Evolutionary conservation across 495 filamentous ascomycete genomes (phyloP), one percentile per base, ranked within the genome.

Genomic region (Hypoxylon lenormandii): DNA sequence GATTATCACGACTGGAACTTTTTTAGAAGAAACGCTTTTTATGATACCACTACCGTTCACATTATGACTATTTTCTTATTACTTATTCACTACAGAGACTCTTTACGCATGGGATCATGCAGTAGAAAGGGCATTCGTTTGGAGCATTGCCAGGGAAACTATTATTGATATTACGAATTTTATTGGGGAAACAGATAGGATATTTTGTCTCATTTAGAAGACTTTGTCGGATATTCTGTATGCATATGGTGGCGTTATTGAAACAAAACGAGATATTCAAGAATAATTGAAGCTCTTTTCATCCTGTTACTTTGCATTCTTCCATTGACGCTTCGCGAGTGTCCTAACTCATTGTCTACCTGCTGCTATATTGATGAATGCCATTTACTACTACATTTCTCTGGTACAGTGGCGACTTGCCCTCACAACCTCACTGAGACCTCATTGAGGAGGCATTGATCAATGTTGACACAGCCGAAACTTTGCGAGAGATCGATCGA

Each of bases 81-180:
- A 60, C n/a, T 23, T 48, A 54, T 54, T 26, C 48, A 21, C 26
- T 61, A 15, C 36, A 30, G 15, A 58, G 12, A 63, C 66, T 63
- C 53, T 69, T 63, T 18, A 19, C 55, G 47, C 66, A 64, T 69
- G 54, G 30, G 23, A 60, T 28, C 52, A 64, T 69, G 66, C 48
- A 40, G 33, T 60, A 55, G 66, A 60, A 58, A 49, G 66, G 53
- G 66, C 54, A 60, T 69, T 69, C 60, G 33, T 49, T 69, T 22
- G 13, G 30, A 49, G 42, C 60, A 63, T 54, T 48, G 13, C 30
- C 18, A 38, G 50, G 50, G 46, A 48, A 3, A 38, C 12, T 48
- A 36, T 23, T 47, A 19, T 54, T 5, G 38, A 16, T 26, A 15
- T 38, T 36, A 11, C 15, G 18, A 19, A 50, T 7, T 49, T 37